These are phyloP conservation scores for Arthroderma sp. DNA, from an alignment of 2,329 filamentous ascomycete species.

Conservation along the genomic window DNA sequence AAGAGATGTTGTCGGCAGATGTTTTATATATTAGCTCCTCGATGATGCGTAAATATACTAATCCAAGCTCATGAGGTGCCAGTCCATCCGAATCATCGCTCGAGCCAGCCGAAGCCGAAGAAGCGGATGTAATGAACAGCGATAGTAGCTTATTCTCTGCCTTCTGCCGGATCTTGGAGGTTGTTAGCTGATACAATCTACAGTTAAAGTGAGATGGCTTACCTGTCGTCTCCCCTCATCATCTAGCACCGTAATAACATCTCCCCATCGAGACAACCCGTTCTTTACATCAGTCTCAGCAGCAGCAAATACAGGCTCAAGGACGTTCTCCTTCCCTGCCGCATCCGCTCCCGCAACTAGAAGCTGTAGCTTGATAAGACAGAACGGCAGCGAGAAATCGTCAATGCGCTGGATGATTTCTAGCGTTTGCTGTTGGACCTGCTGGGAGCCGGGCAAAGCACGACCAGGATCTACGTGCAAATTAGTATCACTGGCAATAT, in stretches of 20 bases:
- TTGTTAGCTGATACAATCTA: constrained; percentile 9
- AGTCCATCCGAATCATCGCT: background rate
- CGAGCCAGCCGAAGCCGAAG: constrained; percentile 5
- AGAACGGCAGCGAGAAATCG: constrained; percentile 34
- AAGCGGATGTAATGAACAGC: constrained; percentile 19
- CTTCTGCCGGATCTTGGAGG: constrained; percentile 29
- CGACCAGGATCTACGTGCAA: background rate
- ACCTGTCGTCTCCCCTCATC: constrained; percentile 28
- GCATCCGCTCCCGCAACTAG: constrained; percentile 26
- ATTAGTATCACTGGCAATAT: constrained; percentile 10
- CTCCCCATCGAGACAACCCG: constrained; percentile 28
- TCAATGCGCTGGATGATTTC: constrained; percentile 27
- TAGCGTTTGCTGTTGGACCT: constrained; percentile 20
- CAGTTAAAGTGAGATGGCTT: background rate
- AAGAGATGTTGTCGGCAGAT: constrained; percentile 22
- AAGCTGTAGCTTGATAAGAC: constrained; percentile 33
- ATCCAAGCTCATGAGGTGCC: constrained; percentile 23
- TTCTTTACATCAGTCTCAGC: constrained; percentile 27
- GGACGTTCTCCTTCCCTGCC: constrained; percentile 22
- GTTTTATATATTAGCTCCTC: constrained; percentile 30
- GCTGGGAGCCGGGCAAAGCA: background rate
- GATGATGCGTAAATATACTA: constrained; percentile 29
- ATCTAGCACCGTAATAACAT: constrained; percentile 29
- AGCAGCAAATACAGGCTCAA: constrained; percentile 32
- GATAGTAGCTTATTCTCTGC: constrained; percentile 32